These are phyloP conservation scores for Physcia stellaris DNA, from an alignment of 495 filamentous ascomycete genomes.

Conservation along the genomic window DNA sequence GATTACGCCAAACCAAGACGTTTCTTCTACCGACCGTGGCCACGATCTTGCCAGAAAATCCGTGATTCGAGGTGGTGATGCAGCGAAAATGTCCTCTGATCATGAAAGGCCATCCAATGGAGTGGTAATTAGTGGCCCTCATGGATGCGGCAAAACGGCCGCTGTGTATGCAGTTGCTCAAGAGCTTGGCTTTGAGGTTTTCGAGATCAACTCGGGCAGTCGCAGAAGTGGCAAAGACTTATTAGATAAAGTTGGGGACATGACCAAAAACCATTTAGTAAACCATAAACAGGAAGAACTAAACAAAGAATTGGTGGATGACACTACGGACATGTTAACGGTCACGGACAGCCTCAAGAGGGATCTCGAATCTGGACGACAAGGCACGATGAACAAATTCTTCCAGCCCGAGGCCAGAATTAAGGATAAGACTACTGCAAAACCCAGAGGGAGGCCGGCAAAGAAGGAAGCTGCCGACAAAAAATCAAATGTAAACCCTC, in stretches of 20 bases:
- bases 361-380: constrained; percentile 52
- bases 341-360: constrained; percentile 31
- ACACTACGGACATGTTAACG: constrained; percentile 17
- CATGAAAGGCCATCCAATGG: constrained; percentile 40
- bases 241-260: constrained; percentile 83
- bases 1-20: constrained; percentile 46
- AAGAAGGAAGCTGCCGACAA: constrained; percentile 14
- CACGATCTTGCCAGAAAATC: constrained; percentile 39
- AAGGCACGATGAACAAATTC: constrained; percentile 68
- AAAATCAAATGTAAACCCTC: constrained; percentile 32
- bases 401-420: constrained; percentile 42
- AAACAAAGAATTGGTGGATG: constrained; percentile 9
- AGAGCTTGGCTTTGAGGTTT: constrained; percentile 87
- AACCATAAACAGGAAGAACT: constrained; percentile 28
- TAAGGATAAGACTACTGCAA: constrained; percentile 15
- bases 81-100: constrained; percentile 20
- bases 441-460: constrained; percentile 4
- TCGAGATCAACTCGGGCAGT: constrained; percentile 79
- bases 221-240: constrained; percentile 83
- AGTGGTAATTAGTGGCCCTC: constrained; percentile 76
- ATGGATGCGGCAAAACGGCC: constrained; percentile 88
- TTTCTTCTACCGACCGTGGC: constrained; percentile 22
- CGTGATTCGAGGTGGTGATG: constrained; percentile 45
- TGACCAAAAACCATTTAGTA: constrained; percentile 91
- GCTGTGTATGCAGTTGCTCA: constrained; percentile 89